phyloP scores from a whole-genome alignment of 257 asterid species.

The Avicennia marina region DNA sequence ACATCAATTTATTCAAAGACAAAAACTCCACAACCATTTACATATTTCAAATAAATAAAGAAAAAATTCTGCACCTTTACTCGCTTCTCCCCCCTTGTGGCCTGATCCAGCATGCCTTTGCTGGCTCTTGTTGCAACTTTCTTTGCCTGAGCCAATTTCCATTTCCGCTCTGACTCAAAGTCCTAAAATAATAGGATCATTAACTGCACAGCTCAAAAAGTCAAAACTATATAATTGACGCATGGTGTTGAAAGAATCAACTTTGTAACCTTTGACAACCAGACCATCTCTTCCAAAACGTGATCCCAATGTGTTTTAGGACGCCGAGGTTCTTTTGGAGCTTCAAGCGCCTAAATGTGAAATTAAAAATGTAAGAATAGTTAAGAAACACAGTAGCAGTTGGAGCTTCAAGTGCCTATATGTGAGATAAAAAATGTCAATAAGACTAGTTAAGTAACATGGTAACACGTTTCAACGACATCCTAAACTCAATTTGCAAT shows the following conservation, averaged over 20 bases:
- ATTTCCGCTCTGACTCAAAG: slow-evolving; percentile 97
- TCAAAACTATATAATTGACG: too few relatives aligned
- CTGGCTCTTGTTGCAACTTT: slow-evolving; percentile 94
- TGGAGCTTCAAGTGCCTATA: slow-evolving; percentile 48
- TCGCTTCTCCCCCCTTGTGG: slow-evolving; percentile 93
- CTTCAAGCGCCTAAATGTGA: slow-evolving; percentile 72
- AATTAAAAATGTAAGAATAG: slow-evolving; percentile 12
- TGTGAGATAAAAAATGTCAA: slow-evolving; percentile 16
- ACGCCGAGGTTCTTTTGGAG: slow-evolving; percentile 91
- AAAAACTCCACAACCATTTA: not conserved
- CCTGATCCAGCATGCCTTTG: slow-evolving; percentile 95
- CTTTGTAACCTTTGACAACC: slow-evolving; percentile 85
- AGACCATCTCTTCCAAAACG: slow-evolving; percentile 98
- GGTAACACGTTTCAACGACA: slow-evolving; percentile 5
- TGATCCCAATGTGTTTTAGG: slow-evolving; percentile 98
- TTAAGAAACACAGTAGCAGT: slow-evolving; percentile 22
- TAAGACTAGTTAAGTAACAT: slow-evolving; percentile 10
- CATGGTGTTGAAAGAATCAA: not conserved
- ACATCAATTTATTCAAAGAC: slow-evolving; percentile 4
- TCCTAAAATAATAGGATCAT: slow-evolving; percentile 54
- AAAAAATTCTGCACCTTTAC: slow-evolving; percentile 58
- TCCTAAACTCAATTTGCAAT: slow-evolving; percentile 1
- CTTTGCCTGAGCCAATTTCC: slow-evolving; percentile 96
- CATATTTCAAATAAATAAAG: too few relatives aligned
- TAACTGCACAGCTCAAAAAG: too few relatives aligned